A percentile compares a stretch with the other conserved stretches of the same genome.
Evolutionary conservation across 2,329 filamentous ascomycete genomes (phyloP).

Genomic region (Trichophyton simii): DNA sequence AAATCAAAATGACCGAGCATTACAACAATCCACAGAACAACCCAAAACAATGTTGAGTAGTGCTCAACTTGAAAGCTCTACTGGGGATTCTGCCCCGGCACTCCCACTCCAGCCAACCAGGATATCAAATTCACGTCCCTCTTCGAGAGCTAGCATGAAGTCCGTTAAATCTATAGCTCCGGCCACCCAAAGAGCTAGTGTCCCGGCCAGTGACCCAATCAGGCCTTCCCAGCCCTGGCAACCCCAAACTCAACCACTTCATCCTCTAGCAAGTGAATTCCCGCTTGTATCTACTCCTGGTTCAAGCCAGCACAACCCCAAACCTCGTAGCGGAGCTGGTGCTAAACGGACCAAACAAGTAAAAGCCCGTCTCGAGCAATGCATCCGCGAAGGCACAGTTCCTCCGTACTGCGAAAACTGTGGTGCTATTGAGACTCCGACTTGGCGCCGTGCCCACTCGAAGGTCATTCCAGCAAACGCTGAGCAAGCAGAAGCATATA

Average conservation of each 20-base stretch:
- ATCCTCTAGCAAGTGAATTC: slow-evolving; percentile 34
- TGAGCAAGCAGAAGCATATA: slow-evolving; percentile 46
- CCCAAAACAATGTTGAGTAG: slow-evolving; percentile 8
- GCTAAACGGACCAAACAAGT: slow-evolving; percentile 56
- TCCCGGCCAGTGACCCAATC: slow-evolving; percentile 13
- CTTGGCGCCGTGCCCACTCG: slow-evolving; percentile 89
- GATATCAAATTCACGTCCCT: slow-evolving; percentile 24
- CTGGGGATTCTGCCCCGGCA: slow-evolving; percentile 15
- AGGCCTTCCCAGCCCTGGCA: slow-evolving; percentile 20
- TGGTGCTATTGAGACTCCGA: slow-evolving; percentile 87
- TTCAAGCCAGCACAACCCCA: slow-evolving; percentile 24
- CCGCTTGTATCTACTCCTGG: slow-evolving; percentile 29
- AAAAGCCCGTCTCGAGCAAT: slow-evolving; percentile 41
- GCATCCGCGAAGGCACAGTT: slow-evolving; percentile 66
- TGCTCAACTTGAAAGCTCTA: slow-evolving; percentile 13
- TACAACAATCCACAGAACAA: not conserved
- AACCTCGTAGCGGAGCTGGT: slow-evolving; percentile 37
- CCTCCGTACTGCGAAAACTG: slow-evolving; percentile 87
- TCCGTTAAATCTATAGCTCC: slow-evolving; percentile 25
- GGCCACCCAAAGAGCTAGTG: slow-evolving; percentile 9
- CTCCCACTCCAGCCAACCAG: slow-evolving; percentile 20
- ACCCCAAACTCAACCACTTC: slow-evolving; percentile 32
- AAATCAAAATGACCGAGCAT: not conserved
- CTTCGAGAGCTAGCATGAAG: slow-evolving; percentile 26
- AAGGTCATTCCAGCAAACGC: slow-evolving; percentile 60